Evolutionary conservation across 176 grass and related monocot species (phyloP).

Genomic region (Rhynchospora pubera): DNA sequence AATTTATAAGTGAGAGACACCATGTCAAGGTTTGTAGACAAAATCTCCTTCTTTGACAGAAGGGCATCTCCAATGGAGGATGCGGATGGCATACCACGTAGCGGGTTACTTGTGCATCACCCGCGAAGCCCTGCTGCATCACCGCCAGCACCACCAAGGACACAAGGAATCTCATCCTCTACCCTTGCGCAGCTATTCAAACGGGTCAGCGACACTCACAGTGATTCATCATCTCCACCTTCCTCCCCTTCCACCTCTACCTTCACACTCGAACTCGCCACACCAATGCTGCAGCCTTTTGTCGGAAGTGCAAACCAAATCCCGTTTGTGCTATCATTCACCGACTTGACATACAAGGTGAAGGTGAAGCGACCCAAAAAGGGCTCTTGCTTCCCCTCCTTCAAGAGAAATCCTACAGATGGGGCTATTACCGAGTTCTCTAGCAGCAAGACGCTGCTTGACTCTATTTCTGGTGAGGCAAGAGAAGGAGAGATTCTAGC

Average conservation of each 20-base stretch:
- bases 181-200: constrained; percentile 71
- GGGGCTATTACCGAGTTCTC: constrained; percentile 24
- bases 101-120: constrained; percentile 41
- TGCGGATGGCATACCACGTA: constrained; percentile 59
- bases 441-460: constrained; percentile 64
- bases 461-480: constrained; percentile 74
- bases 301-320: background rate
- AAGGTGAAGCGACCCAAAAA: constrained; percentile 64
- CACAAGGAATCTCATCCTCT: constrained; percentile 6
- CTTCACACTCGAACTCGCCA: constrained; percentile 55
- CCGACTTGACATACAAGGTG: constrained; percentile 79
- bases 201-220: constrained; percentile 55
- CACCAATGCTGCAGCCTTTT: background rate
- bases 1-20: background rate
- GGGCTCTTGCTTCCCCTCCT: constrained; percentile 35
- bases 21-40: constrained; percentile 90
- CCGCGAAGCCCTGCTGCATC: constrained; percentile 26
- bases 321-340: constrained; percentile 72
- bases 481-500: constrained; percentile 95
- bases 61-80: constrained; percentile 76
- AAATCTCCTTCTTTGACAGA: constrained; percentile 53
- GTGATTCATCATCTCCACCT: constrained; percentile 29
- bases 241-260: constrained; percentile 57
- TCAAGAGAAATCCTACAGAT: constrained; percentile 22
- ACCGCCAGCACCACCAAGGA: constrained; percentile 16